A percentile compares a stretch with the other conserved stretches of the same genome.
Evolutionary conservation across 2,329 filamentous ascomycete species (phyloP).

Genomic region (Ophiosphaerella narmari): DNA sequence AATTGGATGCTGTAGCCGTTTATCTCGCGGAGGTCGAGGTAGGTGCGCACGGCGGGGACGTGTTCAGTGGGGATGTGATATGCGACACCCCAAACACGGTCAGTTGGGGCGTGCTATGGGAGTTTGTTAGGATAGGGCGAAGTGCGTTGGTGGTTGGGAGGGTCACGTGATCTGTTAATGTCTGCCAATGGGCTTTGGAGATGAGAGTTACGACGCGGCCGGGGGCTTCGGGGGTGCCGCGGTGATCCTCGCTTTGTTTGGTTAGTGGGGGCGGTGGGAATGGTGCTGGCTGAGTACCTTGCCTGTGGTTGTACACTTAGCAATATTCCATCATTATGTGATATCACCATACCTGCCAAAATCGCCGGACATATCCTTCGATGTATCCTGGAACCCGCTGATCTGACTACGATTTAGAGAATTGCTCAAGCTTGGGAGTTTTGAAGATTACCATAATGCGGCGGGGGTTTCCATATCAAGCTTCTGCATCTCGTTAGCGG

Average conservation of each 20-base stretch:
- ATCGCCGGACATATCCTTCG: constrained; percentile 88
- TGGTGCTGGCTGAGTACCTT: constrained; percentile 30
- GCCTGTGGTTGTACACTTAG: constrained; percentile 34
- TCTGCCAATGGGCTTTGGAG: constrained; percentile 80
- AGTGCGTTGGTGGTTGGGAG: constrained; percentile 13
- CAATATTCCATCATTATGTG: neutral
- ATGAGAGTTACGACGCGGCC: constrained; percentile 95
- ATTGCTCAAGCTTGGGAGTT: neutral
- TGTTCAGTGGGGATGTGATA: constrained; percentile 77
- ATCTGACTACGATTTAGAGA: constrained; percentile 59
- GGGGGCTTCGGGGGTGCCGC: constrained; percentile 84
- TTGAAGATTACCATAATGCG: constrained; percentile 75
- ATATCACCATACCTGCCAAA: constrained; percentile 82
- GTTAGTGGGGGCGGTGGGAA: constrained; percentile 1
- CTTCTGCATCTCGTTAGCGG: constrained; percentile 61
- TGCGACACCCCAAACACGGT: constrained; percentile 84
- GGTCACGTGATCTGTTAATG: constrained; percentile 66
- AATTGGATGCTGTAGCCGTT: constrained; percentile 96
- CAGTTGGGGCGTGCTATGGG: constrained; percentile 54
- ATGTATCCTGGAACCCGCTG: constrained; percentile 86
- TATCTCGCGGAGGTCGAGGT: constrained; percentile 95
- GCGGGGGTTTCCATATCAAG: constrained; percentile 97
- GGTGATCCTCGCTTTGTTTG: constrained; percentile 78
- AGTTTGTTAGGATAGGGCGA: constrained; percentile 29
- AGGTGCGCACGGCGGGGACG: constrained; percentile 80